Conservation (phyloP, 768 basidiomycete genomes). For the Termitomyces titanicus region DNA sequence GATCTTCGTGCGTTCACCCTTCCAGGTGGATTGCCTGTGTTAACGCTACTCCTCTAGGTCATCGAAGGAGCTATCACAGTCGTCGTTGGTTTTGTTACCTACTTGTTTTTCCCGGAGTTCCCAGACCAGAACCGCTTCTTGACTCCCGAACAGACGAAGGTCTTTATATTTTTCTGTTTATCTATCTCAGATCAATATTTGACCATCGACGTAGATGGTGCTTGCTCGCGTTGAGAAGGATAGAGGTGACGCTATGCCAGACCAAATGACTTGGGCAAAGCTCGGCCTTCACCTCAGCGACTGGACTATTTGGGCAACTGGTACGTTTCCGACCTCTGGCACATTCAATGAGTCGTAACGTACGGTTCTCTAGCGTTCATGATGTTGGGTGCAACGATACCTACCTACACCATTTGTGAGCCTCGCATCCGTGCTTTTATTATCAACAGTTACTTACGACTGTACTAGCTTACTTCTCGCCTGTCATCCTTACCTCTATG, state of each 20-base stretch:
- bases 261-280: conserved; percentile 26
- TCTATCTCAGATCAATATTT: neutral
- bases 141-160: conserved; percentile 30
- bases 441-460: neutral
- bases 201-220: conserved; percentile 3
- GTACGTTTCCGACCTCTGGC: conserved; percentile 12
- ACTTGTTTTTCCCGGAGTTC: conserved; percentile 22
- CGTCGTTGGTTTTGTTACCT: conserved; percentile 19
- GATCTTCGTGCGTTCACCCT: conserved; percentile 19
- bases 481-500: conserved; percentile 31
- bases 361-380: conserved; percentile 23
- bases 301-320: conserved; percentile 33
- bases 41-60: conserved; percentile 11
- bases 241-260: conserved; percentile 32
- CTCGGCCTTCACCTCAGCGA: conserved; percentile 30
- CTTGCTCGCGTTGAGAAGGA: conserved; percentile 32
- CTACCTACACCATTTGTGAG: conserved; percentile 31
- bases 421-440: neutral
- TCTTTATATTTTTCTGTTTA: neutral
- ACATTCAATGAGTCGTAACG: neutral
- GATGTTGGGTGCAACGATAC: conserved; percentile 34
- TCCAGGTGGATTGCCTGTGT: neutral
- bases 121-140: conserved; percentile 28
- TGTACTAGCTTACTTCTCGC: conserved; percentile 24
- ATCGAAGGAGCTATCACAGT: conserved; percentile 24